These are phyloP conservation scores for Entrophospora sp. DNA, from an alignment of 192 early-diverging fungal genomes.

Conservation along the genomic window DNA sequence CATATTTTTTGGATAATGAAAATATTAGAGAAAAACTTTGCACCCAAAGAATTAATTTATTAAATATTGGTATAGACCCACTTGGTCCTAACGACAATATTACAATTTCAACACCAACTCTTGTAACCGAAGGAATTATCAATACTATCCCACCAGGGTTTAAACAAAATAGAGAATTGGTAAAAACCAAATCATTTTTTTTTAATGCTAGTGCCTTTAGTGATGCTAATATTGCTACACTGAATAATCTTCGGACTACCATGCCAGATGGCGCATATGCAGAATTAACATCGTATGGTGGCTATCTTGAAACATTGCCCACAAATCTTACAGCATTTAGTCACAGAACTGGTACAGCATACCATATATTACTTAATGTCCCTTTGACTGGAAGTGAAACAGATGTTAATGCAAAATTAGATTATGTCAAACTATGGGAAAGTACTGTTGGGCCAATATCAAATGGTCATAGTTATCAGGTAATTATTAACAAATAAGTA, in stretches of 20 bases:
- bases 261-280: neutral
- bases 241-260: neutral
- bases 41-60: neutral
- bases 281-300: slow-evolving; percentile 6
- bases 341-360: neutral
- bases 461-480: slow-evolving; percentile 17
- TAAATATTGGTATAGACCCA: slow-evolving; percentile 16
- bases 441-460: neutral
- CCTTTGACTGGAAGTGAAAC: neutral
- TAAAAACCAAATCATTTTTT: slow-evolving; percentile 14
- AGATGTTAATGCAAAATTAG: neutral
- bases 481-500: neutral
- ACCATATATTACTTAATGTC: neutral
- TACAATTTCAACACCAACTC: neutral
- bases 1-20: neutral
- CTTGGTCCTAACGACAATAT: neutral
- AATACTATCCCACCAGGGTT: neutral
- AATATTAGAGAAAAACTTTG: neutral
- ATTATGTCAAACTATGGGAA: slow-evolving; percentile 4
- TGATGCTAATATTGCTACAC: neutral
- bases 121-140: neutral
- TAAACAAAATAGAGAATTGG: neutral
- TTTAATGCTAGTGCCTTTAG: neutral
- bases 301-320: neutral
- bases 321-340: slow-evolving; percentile 6